Conservation (phyloP, 768 basidiomycete genomes). For the Brasilioporus rufonigricans region DNA sequence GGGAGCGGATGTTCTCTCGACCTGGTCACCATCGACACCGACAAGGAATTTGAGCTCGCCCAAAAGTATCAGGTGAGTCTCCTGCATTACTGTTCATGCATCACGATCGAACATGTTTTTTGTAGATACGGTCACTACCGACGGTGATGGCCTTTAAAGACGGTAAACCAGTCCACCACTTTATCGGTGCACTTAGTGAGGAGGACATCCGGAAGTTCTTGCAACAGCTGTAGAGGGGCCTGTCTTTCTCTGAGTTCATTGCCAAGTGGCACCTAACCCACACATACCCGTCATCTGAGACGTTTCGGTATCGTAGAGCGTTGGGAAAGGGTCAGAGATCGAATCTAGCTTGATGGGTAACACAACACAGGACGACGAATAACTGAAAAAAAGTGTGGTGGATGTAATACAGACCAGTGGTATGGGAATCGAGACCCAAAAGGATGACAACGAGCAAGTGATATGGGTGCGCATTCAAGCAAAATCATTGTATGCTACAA, state of each 20-base stretch:
- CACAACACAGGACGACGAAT: constrained; percentile 7
- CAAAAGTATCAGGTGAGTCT: constrained; percentile 44
- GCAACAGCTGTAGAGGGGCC: constrained; percentile 31
- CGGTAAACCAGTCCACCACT: constrained; percentile 56
- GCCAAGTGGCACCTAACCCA: not conserved
- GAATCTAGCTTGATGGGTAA: constrained; percentile 10
- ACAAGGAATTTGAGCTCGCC: constrained; percentile 52
- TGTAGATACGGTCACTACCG: constrained; percentile 72
- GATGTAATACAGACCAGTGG: constrained; percentile 18
- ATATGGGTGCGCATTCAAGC: not conserved
- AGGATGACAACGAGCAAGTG: not conserved
- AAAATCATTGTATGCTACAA: constrained; percentile 57
- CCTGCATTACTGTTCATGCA: not conserved
- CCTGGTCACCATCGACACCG: constrained; percentile 68
- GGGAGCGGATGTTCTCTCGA: constrained; percentile 60
- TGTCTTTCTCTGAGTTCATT: not conserved
- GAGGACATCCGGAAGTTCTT: constrained; percentile 45
- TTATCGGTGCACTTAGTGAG: constrained; percentile 58
- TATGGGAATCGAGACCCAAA: not conserved
- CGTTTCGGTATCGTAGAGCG: constrained; percentile 10
- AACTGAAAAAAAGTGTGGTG: constrained; percentile 9
- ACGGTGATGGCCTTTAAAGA: constrained; percentile 77
- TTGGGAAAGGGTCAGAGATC: not conserved
- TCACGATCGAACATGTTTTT: not conserved
- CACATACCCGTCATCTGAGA: no score